Base-by-base conservation (phyloP, 495 filamentous ascomycete genomes). In the Neurospora sp. region DNA sequence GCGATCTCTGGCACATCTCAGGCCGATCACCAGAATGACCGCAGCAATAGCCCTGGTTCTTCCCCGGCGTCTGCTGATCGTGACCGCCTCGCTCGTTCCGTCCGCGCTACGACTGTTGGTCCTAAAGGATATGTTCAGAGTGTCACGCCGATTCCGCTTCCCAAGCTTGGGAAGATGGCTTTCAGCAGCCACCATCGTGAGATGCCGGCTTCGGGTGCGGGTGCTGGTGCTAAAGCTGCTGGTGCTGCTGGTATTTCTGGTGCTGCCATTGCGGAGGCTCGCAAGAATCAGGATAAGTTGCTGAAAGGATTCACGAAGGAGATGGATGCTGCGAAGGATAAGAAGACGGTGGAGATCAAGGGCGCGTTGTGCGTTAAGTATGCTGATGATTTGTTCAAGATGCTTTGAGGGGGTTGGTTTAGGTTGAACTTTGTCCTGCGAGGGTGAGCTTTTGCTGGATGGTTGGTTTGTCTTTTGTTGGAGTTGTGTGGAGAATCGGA, bases 331-430 rank as follows among this genome's bases (percentile, higher is more conserved):
- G 75, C 78, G 0, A 31, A 3, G 27, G 71, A 42, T 7, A 5
- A 18, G 2, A 76, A 76, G n/a, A 72, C 76, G 7, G 77, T 76
- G 59, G 35, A 7, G 9, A 70, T 71, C 53, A 69, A 44, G 65
- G 78, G 77, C 10, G 20, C 69, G 44, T 39, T 80, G 69, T 71
- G 59, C 31, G 71, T 77, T 37, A 65, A 74, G 75, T 80, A 78
- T 70, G 77, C 78, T 27, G 75, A 74, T 59, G 72, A 76, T 39
- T 31, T 80, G 69, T 75, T 78, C 22, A 77, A 72, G 73, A 75
- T 71, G 53, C 18, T 42, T 74, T 61, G 71, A 53, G 10, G 9
- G 8, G 44, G 3, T 44, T 27, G 39, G 41, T 20, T 16, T 14
- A 31, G 31, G 5, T 44, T 18, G 41, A 2, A 2, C 41, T 44